Percentiles rank a stretch among this genome's conserved stretches.
phyloP scores from a whole-genome alignment of 352 stramenopile genomes.

The Phytophthora hybrid region DNA sequence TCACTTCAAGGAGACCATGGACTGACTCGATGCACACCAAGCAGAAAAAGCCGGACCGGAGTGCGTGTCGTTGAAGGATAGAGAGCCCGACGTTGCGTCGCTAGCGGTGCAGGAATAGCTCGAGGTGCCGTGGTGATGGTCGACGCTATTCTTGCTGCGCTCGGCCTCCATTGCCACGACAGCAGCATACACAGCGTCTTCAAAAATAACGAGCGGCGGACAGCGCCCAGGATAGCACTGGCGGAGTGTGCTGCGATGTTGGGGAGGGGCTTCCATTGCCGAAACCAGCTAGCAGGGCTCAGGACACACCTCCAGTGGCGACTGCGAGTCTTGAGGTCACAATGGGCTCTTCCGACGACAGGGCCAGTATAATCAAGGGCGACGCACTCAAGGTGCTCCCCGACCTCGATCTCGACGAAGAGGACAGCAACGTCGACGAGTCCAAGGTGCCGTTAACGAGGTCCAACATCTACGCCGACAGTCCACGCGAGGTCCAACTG shows the following conservation, averaged over 20 bases:
- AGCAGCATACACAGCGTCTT: constrained; percentile 1
- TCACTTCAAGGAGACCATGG: constrained; percentile 11
- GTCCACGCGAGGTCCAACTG: constrained; percentile 46
- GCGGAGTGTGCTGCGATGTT: constrained; percentile 3
- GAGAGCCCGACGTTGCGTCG: not conserved
- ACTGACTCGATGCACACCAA: not conserved
- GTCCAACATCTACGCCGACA: constrained; percentile 79
- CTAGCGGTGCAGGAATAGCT: constrained; percentile 9
- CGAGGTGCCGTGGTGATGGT: not conserved
- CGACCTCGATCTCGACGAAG: constrained; percentile 41
- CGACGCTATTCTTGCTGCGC: constrained; percentile 21
- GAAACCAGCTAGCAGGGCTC: constrained; percentile 34
- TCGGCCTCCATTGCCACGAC: not conserved
- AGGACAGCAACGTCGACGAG: constrained; percentile 38
- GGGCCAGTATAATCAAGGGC: constrained; percentile 59
- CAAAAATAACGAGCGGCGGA: constrained; percentile 24
- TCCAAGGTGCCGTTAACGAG: constrained; percentile 54
- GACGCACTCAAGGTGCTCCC: constrained; percentile 56
- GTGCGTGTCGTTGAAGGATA: constrained; percentile 24
- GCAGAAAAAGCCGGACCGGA: constrained; percentile 15
- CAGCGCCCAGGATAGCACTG: constrained; percentile 25
- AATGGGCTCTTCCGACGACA: constrained; percentile 50
- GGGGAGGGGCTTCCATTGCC: constrained; percentile 21
- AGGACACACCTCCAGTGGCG: constrained; percentile 17
- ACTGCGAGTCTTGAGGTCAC: constrained; percentile 14